phyloP scores from a whole-genome alignment of 2,329 filamentous ascomycete species.

The Phoma sp. region DNA sequence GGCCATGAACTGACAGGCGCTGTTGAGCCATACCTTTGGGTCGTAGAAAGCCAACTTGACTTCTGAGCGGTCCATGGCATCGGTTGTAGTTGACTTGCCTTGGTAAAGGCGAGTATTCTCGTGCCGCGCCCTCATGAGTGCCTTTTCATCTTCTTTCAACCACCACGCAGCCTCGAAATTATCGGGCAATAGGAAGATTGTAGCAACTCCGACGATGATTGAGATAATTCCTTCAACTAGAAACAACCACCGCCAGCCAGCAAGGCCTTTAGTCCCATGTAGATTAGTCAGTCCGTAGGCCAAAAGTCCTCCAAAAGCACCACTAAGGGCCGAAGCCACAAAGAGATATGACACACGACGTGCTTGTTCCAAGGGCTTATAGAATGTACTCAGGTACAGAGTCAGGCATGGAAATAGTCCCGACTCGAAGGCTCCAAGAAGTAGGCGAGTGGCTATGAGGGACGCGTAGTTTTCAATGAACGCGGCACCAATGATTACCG shows the following conservation, averaged over 20 bases:
- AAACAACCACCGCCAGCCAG: conserved; percentile 55
- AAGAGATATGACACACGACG: conserved; percentile 61
- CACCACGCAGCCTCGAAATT: conserved; percentile 57
- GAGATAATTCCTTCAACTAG: conserved; percentile 66
- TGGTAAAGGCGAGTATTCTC: conserved; percentile 54
- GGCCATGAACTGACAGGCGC: conserved; percentile 55
- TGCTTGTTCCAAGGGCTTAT: conserved; percentile 54
- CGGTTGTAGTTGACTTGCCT: conserved; percentile 70
- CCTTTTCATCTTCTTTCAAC: conserved; percentile 59
- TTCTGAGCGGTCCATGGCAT: conserved; percentile 90
- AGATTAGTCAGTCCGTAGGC: conserved; percentile 49
- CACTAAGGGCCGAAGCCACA: conserved; percentile 59
- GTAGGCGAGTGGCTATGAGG: conserved; percentile 30
- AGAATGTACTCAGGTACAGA: conserved; percentile 30
- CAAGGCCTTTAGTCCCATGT: conserved; percentile 14
- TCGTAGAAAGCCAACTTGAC: conserved; percentile 76
- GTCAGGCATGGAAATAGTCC: conserved; percentile 32
- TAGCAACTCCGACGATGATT: conserved; percentile 54
- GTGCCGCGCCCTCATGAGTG: conserved; percentile 60
- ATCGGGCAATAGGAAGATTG: conserved; percentile 60
- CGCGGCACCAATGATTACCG: conserved; percentile 22
- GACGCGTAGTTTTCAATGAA: conserved; percentile 30
- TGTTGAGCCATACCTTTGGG: conserved; percentile 63
- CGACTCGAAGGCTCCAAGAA: conserved; percentile 34
- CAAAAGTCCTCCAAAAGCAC: conserved; percentile 63